Evolutionary conservation across 2,329 filamentous ascomycete species (phyloP).

Genomic region (Coniochaeta prunicola): DNA sequence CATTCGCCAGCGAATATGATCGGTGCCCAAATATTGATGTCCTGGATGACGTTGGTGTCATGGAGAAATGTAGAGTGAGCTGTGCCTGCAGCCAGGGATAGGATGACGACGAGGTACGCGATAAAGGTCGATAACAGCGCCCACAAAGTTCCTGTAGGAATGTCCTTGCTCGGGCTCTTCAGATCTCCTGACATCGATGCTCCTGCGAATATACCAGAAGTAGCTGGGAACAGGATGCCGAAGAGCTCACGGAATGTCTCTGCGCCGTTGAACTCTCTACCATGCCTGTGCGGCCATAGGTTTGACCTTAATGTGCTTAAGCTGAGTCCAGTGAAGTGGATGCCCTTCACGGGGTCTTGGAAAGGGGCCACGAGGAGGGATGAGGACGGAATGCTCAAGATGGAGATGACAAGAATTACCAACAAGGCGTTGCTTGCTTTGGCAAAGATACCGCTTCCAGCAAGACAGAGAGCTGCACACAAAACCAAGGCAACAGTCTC

Average conservation of each 20-base stretch:
- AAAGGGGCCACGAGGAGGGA: conserved; percentile 63
- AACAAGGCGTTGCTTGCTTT: conserved; percentile 73
- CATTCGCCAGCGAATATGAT: conserved; percentile 76
- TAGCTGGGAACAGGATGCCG: conserved; percentile 75
- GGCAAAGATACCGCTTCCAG: conserved; percentile 74
- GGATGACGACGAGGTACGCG: conserved; percentile 67
- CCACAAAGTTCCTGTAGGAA: conserved; percentile 76
- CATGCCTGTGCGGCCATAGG: conserved; percentile 60
- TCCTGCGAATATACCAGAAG: conserved; percentile 58
- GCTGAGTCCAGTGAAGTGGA: conserved; percentile 74
- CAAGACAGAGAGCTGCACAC: conserved; percentile 69
- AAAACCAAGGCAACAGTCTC: conserved; percentile 62
- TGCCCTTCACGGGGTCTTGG: conserved; percentile 48
- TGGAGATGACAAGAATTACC: conserved; percentile 62
- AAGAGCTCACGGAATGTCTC: conserved; percentile 77
- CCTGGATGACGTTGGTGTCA: conserved; percentile 73
- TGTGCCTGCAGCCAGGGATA: conserved; percentile 71
- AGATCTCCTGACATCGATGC: conserved; percentile 89
- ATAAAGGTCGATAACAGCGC: conserved; percentile 70
- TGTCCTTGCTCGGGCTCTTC: conserved; percentile 73
- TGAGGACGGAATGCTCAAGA: conserved; percentile 78
- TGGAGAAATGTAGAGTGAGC: conserved; percentile 66
- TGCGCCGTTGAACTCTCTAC: conserved; percentile 52
- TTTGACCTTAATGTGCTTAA: conserved; percentile 66
- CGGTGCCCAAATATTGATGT: conserved; percentile 68